A percentile compares a stretch with the other conserved stretches of the same genome.
Conservation (phyloP, 2,329 filamentous ascomycete genomes). For the Tolypocladium capitatum region DNA sequence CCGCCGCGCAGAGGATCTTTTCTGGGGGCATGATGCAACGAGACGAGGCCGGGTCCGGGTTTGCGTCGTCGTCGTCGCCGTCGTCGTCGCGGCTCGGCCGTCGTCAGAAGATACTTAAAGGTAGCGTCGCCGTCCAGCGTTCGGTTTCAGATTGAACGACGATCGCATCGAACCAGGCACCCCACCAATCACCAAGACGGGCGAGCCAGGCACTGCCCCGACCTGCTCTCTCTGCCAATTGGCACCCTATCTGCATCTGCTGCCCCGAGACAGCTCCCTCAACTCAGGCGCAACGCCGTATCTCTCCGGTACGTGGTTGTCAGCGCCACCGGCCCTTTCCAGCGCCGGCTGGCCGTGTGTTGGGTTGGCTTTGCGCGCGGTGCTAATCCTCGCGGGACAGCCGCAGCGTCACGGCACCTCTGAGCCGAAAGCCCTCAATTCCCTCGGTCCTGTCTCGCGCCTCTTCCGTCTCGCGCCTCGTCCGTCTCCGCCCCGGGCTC, state of each 20-base stretch:
- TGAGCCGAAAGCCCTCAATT: not conserved
- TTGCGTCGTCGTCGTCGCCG: not conserved
- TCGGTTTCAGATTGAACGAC: not conserved
- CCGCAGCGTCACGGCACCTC: not conserved
- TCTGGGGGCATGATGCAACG: not conserved
- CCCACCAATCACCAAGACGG: not conserved
- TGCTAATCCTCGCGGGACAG: not conserved
- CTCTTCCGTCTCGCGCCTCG: not conserved
- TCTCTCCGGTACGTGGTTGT: not conserved
- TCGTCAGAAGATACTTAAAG: constrained; percentile 7
- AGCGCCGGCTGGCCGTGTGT: not conserved
- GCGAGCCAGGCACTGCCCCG: not conserved
- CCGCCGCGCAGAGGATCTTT: constrained; percentile 4
- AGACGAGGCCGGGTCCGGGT: not conserved
- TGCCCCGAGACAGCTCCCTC: not conserved
- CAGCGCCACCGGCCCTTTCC: too few species aligned
- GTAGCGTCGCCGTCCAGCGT: constrained; percentile 1
- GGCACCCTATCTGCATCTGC: not conserved
- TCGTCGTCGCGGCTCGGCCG: not conserved
- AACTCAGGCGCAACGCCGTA: not conserved
- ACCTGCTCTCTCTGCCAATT: constrained; percentile 1
- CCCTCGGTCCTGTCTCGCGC: not conserved
- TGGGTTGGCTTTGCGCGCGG: not conserved
- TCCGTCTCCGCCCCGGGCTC: not conserved
- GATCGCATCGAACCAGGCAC: too few species aligned